Evolutionary conservation across 495 filamentous ascomycete genomes (phyloP).

Genomic region (Daldinia loculata): DNA sequence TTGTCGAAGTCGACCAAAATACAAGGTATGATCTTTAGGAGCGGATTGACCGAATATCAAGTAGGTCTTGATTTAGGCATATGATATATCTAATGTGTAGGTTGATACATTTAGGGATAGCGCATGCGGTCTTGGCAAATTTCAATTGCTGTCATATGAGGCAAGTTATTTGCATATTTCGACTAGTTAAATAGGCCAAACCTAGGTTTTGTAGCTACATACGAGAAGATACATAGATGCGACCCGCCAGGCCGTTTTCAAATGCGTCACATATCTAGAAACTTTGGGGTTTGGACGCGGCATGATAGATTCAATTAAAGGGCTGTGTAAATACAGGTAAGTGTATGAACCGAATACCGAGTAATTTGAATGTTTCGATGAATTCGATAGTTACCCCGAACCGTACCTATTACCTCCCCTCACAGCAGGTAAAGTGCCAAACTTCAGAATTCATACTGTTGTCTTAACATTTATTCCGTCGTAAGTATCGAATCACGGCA

Average conservation of each 20-base stretch:
- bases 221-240: background rate
- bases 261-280: background rate
- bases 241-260: background rate
- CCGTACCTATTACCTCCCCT: too few species aligned
- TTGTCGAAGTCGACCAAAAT: background rate
- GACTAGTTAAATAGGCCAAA: slow-evolving; percentile 5
- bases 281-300: background rate
- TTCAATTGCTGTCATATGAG: background rate
- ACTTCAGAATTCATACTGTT: background rate
- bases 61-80: background rate
- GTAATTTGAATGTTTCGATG: background rate
- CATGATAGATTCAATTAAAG: background rate
- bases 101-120: background rate
- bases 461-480: background rate
- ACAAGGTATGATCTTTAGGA: background rate
- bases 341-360: background rate
- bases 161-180: background rate
- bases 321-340: background rate
- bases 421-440: background rate
- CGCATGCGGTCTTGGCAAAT: background rate
- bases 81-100: background rate
- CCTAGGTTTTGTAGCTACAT: background rate
- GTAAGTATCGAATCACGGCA: background rate
- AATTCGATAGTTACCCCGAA: background rate
- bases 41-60: background rate